Evolutionary conservation across 2,329 filamentous ascomycete species (phyloP), one percentile per base, ranked within the genome.

Genomic region (Alternaria sp.): DNA sequence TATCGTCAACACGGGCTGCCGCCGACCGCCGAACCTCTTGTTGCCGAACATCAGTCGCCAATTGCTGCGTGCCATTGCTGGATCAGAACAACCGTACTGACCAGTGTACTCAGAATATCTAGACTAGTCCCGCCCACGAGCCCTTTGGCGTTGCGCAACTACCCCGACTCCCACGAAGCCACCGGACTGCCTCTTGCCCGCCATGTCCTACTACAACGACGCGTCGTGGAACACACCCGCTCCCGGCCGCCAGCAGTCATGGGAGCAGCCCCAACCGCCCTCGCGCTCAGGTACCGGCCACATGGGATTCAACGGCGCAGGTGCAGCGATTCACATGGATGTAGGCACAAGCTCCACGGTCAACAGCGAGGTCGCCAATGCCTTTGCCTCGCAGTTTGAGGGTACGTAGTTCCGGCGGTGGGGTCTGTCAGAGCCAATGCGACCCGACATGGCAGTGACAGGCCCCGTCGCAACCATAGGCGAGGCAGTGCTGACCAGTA

Each of bases 301-400:
- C 61, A 68, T 61, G 60, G 61, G 51, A 30, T 62, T 66, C 43
- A 63, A 61, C 55, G 53, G 61, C 49, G 63, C 53, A 52, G 56
- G 62, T 57, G 61, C 65, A 60, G 50, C 61, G 63, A 74, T 70
- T 77, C 77, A 81, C 73, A 73, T 57, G 58, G 68, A 73, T 67
- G 67, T 80, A 93, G 91, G 91, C 81, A 88, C 91, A 66, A 93
- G 87, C 81, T 93, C 91, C 61, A 90, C 91, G 30, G 80, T 84
- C 70, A 85, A 85, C 69, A 77, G 81, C 54, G 92, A 95, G 70
- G 93, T 96, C 65, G 86, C 88, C 62, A 84, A 86, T 76, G 93
- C 93, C 63, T 97, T 97, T 80, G 89, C 89, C 71, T 90, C 91
- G 79, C 93, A 97, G 82, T 91, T 97, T 81, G 93, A 97, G 84